A percentile compares a stretch with the other conserved stretches of the same genome.
Evolutionary conservation across 257 asterid genomes (phyloP).

Genomic region (Lithospermum erythrorhizon): DNA sequence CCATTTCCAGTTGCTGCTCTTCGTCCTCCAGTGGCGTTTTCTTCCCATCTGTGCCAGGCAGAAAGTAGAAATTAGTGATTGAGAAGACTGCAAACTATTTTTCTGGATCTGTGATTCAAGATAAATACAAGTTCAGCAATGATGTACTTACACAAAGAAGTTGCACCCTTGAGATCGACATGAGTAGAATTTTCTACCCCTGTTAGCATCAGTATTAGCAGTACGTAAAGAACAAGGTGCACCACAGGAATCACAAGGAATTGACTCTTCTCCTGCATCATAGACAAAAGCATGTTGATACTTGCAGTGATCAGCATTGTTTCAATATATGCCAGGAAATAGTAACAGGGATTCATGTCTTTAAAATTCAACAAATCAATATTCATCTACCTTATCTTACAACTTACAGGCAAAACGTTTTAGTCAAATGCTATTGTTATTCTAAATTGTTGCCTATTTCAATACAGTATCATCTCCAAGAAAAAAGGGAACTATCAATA

Average conservation of each 20-base stretch:
- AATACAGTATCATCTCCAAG: neutral
- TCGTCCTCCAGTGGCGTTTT: slow-evolving; percentile 35
- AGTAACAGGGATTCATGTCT: no score
- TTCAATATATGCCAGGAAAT: no score
- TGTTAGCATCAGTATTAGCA: slow-evolving; percentile 72
- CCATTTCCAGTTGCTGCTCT: slow-evolving; percentile 26
- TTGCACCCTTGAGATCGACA: slow-evolving; percentile 72
- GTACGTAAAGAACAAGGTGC: slow-evolving; percentile 64
- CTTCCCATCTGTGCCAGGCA: slow-evolving; percentile 72
- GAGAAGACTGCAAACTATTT: neutral
- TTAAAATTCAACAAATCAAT: no score
- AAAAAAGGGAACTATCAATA: neutral
- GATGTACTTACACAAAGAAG: slow-evolving; percentile 68
- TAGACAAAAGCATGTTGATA: slow-evolving; percentile 6
- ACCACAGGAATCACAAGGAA: slow-evolving; percentile 73
- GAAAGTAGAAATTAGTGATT: neutral
- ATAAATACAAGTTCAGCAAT: neutral
- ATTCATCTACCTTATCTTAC: no score
- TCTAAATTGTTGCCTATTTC: neutral
- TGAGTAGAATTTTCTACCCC: slow-evolving; percentile 93
- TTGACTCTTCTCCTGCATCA: slow-evolving; percentile 59
- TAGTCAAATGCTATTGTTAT: neutral
- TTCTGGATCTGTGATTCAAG: no score
- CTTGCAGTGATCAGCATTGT: slow-evolving; percentile 1
- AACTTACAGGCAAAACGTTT: neutral